Percentiles rank a stretch among this genome's conserved stretches.
phyloP scores from a whole-genome alignment of 768 basidiomycete genomes.

The Leccinum boreale region DNA sequence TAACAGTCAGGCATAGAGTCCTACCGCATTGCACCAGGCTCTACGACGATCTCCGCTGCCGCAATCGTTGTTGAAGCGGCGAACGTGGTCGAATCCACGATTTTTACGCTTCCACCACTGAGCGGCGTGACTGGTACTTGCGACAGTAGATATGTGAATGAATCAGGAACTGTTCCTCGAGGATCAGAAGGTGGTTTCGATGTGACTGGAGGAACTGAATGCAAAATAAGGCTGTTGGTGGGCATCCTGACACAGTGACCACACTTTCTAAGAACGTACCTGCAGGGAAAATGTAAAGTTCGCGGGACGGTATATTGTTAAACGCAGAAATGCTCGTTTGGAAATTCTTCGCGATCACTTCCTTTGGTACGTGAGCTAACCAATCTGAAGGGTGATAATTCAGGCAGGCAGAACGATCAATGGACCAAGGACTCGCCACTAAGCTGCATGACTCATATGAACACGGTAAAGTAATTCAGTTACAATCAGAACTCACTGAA shows the following conservation, averaged over 20 bases:
- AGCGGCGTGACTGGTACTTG: conserved; percentile 39
- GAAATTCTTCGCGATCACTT: conserved; percentile 61
- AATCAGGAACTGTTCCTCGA: conserved; percentile 39
- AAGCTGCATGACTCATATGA: conserved; percentile 1
- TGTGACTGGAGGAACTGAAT: conserved; percentile 35
- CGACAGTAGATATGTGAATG: conserved; percentile 51
- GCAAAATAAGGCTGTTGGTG: neutral
- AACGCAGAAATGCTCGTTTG: conserved; percentile 43
- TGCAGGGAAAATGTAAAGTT: conserved; percentile 51
- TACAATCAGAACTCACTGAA: conserved; percentile 18
- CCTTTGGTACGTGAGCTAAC: conserved; percentile 55
- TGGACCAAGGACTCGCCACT: conserved; percentile 23
- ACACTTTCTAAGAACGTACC: conserved; percentile 20
- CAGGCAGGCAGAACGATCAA: neutral
- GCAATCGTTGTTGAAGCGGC: conserved; percentile 46
- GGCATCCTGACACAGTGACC: neutral
- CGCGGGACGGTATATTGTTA: conserved; percentile 47
- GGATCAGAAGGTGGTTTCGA: conserved; percentile 31
- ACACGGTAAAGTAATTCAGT: neutral
- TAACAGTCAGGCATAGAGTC: neutral
- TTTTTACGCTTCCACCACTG: conserved; percentile 54
- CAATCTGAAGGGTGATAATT: conserved; percentile 39
- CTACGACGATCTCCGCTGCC: conserved; percentile 52
- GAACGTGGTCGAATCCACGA: conserved; percentile 56
- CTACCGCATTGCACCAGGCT: conserved; percentile 56